phyloP scores from a whole-genome alignment of 1,139 yeast genomes.

The Hanseniaspora uvarum region DNA sequence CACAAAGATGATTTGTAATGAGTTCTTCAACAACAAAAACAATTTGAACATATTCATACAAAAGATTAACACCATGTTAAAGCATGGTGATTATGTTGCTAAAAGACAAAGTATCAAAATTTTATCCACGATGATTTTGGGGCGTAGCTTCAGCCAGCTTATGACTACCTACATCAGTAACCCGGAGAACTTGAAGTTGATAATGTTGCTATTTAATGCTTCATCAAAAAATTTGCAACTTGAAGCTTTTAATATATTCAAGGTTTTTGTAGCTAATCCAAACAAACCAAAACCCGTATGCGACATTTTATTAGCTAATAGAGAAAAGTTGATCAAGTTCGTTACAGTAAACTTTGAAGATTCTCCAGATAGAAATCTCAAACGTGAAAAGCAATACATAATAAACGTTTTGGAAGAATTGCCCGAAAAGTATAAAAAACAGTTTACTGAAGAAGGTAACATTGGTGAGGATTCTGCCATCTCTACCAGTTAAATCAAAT shows the following conservation, averaged over 20 bases:
- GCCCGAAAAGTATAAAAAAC: slow-evolving; percentile 37
- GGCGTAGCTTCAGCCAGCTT: slow-evolving; percentile 58
- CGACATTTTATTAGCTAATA: slow-evolving; percentile 75
- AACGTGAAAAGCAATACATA: slow-evolving; percentile 74
- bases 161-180: slow-evolving; percentile 72
- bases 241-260: slow-evolving; percentile 88
- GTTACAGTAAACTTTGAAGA: slow-evolving; percentile 55
- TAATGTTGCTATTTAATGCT: slow-evolving; percentile 79
- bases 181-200: slow-evolving; percentile 68
- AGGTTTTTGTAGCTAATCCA: slow-evolving; percentile 90
- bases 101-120: slow-evolving; percentile 82
- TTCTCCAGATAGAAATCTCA: slow-evolving; percentile 53
- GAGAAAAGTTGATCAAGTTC: slow-evolving; percentile 62
- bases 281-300: slow-evolving; percentile 67
- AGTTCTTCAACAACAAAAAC: slow-evolving; percentile 45
- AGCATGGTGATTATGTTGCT: slow-evolving; percentile 75
- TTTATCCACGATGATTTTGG: slow-evolving; percentile 63
- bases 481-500: neutral
- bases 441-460: slow-evolving; percentile 26
- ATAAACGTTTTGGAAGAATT: slow-evolving; percentile 61
- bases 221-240: slow-evolving; percentile 78
- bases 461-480: slow-evolving; percentile 1
- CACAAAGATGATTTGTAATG: slow-evolving; percentile 50
- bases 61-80: slow-evolving; percentile 57
- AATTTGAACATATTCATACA: slow-evolving; percentile 49